A percentile compares a stretch with the other conserved stretches of the same genome.
Conservation (phyloP, 2,329 filamentous ascomycete species). For the Epichloe gansuensis region DNA sequence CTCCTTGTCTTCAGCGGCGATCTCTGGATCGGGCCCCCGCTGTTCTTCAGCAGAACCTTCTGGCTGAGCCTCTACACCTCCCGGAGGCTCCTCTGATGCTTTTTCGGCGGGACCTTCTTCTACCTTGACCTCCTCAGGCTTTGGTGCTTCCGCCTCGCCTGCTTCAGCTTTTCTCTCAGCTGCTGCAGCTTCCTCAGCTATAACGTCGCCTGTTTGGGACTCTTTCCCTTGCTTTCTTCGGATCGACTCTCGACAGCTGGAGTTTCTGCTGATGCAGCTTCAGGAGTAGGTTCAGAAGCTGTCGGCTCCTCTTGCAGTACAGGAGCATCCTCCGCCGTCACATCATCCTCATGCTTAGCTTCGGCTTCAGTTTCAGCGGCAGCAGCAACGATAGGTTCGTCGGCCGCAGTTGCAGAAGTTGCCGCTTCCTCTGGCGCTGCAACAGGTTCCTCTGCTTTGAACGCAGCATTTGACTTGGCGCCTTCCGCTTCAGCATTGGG, state of each 20-base stretch:
- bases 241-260: not conserved
- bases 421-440: not conserved
- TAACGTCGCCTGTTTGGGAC: not conserved
- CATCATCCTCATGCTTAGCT: not conserved
- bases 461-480: not conserved
- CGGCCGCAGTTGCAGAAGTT: not conserved
- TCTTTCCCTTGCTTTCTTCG: not conserved
- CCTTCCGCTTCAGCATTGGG: conserved; percentile 7
- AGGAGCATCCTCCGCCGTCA: not conserved
- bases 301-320: not conserved
- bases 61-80: not conserved
- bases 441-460: not conserved
- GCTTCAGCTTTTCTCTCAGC: not conserved
- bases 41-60: not conserved
- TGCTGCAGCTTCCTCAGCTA: not conserved
- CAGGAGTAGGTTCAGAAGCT: not conserved
- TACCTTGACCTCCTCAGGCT: not conserved
- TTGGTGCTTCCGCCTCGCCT: not conserved
- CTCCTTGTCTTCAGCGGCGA: not conserved
- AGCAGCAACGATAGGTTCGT: not conserved
- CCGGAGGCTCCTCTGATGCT: not conserved
- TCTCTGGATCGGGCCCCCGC: not conserved
- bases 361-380: not conserved
- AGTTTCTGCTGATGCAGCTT: not conserved
- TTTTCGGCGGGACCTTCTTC: not conserved